Conservation (phyloP, 495 filamentous ascomycete species). For the Penicillium coprophilum region DNA sequence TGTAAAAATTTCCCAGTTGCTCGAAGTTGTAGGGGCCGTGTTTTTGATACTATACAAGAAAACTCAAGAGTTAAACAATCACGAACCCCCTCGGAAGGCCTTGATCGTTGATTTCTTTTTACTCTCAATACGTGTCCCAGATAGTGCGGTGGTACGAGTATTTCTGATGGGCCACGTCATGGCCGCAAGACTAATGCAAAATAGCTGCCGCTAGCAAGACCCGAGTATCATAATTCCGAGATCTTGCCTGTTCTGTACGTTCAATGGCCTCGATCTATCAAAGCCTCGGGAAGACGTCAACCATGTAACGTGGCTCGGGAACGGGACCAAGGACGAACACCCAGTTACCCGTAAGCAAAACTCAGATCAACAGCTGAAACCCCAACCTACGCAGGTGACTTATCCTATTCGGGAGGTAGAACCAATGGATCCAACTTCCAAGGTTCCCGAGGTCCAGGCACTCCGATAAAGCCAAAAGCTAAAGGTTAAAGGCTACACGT, state of each 20-base stretch:
- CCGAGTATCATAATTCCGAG: not conserved
- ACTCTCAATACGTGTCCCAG: not conserved
- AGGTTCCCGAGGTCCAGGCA: not conserved
- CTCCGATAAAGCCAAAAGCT: not conserved
- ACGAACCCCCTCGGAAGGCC: not conserved
- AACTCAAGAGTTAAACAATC: not conserved
- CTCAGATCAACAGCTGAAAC: not conserved
- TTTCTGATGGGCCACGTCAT: conserved; percentile 7
- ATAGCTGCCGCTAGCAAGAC: not conserved
- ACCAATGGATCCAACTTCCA: not conserved
- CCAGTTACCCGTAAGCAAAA: not conserved
- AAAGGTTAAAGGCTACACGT: too few species aligned
- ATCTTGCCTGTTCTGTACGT: not conserved
- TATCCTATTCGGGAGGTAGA: not conserved
- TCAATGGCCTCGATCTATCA: not conserved
- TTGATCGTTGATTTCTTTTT: not conserved
- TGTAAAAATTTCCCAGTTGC: not conserved
- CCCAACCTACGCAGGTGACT: not conserved
- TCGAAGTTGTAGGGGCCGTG: not conserved
- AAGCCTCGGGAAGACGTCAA: not conserved
- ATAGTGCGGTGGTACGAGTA: not conserved
- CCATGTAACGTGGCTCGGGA: not conserved
- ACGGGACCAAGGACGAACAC: not conserved
- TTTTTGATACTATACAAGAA: not conserved
- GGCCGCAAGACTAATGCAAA: not conserved